Evolutionary conservation across 768 basidiomycete species (phyloP), one percentile per base, ranked within the genome.

Genomic region (Amanita jacksonii): DNA sequence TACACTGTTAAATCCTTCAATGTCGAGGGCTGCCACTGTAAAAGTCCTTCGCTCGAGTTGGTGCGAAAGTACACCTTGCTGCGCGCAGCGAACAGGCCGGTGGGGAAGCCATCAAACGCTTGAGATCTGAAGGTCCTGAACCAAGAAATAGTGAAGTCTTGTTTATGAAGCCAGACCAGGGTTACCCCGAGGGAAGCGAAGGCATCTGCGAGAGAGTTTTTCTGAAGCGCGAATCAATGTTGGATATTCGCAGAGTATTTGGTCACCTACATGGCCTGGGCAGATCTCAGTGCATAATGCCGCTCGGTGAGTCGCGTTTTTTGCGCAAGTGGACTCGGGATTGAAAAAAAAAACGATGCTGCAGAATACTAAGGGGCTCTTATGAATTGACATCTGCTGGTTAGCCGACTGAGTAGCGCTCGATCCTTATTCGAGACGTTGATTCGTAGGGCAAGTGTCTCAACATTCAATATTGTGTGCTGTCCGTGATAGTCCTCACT

Each of bases 61-160:
- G 78, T 12, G 77, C 77, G 3, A 79, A 74, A 51, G 73, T 80
- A 4, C 79, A 79, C 50, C 65, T 81, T 49, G 74, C 68, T 0
- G 70, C 74, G 5, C 67, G 78, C 13, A 67, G 62, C 49, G 70
- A 72, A 49, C 51, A 51, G 12, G 66, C 61, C 37, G 77, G 72
- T 7, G 62, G 56, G 16, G 68, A 54, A 5, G 77, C 77, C 2
- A 71, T 79, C n/a, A 61, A 59, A 19, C 54, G 61, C 23, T 58
- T 82, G 30, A 56, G 68, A 30, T 47, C 47, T 3, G 72, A 72
- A 32, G 75, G 72, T 0, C 50, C 74, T 1, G 65, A 52, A 4
- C 61, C 66, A 0, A 69, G 67, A 0, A 64, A 68, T 43, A 75
- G 76, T 8, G 56, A 71, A 41, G 61, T 79, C 0, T 44, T 65